phyloP scores from a whole-genome alignment of 192 early-diverging fungal species.

The Mortierella hygrophila region DNA sequence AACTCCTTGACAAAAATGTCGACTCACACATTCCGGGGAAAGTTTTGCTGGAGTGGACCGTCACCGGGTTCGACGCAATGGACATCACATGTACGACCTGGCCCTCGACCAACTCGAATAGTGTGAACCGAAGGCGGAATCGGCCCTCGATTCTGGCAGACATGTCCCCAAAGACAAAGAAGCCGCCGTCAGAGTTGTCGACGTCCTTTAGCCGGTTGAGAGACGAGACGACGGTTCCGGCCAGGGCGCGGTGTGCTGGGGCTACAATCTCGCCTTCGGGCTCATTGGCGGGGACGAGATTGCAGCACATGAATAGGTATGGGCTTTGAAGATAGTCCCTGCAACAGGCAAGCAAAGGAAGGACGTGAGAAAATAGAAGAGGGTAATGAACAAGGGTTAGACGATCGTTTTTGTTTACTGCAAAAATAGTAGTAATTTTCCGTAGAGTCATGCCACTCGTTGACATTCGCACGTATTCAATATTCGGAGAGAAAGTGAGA shows the following conservation, averaged over 20 bases:
- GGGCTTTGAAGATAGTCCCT: conserved; percentile 76
- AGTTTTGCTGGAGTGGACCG: conserved; percentile 87
- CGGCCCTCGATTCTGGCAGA: conserved; percentile 87
- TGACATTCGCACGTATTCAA: background rate
- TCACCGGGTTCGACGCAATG: conserved; percentile 79
- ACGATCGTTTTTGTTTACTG: background rate
- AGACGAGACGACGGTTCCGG: conserved; percentile 93
- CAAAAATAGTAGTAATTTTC: background rate
- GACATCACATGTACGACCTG: conserved; percentile 72
- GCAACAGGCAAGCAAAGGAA: background rate
- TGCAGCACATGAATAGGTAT: conserved; percentile 96
- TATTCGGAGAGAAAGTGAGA: background rate
- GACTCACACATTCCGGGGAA: conserved; percentile 94
- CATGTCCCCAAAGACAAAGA: conserved; percentile 96
- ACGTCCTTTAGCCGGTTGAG: conserved; percentile 87
- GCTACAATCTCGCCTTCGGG: conserved; percentile 76
- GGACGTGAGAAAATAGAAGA: background rate
- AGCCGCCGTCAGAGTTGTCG: conserved; percentile 87
- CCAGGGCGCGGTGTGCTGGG: conserved; percentile 80
- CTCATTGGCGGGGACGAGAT: conserved; percentile 77
- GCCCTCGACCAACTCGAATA: conserved; percentile 86
- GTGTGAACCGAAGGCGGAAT: conserved; percentile 83
- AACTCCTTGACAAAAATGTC: conserved; percentile 87
- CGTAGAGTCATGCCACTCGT: background rate
- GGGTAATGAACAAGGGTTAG: background rate